These are phyloP conservation scores for Backusella tarrabulga DNA, from an alignment of 192 early-diverging fungal genomes.

Conservation along the genomic window DNA sequence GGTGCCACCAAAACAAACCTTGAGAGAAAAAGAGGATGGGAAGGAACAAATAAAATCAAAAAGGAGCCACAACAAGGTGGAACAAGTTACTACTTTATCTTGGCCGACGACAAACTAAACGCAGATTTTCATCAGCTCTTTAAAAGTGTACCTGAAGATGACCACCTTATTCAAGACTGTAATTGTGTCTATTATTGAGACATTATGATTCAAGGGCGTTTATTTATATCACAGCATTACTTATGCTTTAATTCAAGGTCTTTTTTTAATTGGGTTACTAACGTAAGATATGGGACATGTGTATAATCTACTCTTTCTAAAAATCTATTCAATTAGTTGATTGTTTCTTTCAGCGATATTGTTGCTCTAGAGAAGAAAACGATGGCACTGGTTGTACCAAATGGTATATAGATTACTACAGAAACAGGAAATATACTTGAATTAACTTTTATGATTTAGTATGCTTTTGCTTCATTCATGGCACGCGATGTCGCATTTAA, in stretches of 20 bases:
- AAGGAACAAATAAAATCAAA: not conserved
- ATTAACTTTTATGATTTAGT: constrained; percentile 16
- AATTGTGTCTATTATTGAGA: constrained; percentile 84
- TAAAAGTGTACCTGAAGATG: constrained; percentile 6
- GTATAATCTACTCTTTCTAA: not conserved
- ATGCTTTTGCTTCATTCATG: constrained; percentile 84
- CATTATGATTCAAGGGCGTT: constrained; percentile 78
- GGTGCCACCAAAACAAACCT: not conserved
- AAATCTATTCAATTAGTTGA: constrained; percentile 34
- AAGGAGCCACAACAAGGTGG: not conserved
- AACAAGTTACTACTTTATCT: too few relatives aligned
- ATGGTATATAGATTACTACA: constrained; percentile 80
- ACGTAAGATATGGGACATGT: constrained; percentile 36
- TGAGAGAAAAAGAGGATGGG: too few relatives aligned
- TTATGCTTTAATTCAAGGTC: constrained; percentile 85
- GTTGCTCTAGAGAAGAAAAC: constrained; percentile 77
- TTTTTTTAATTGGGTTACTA: constrained; percentile 87
- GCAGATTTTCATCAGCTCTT: not conserved
- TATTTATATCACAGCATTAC: constrained; percentile 77
- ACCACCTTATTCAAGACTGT: constrained; percentile 43
- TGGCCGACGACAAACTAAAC: not conserved
- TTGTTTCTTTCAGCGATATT: constrained; percentile 72
- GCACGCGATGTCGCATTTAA: constrained; percentile 76
- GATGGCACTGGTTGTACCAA: constrained; percentile 82
- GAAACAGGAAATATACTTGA: constrained; percentile 32